These are phyloP conservation scores for Trypanosoma platydactyli DNA, from an alignment of 208 protist genomes.

Conservation along the genomic window DNA sequence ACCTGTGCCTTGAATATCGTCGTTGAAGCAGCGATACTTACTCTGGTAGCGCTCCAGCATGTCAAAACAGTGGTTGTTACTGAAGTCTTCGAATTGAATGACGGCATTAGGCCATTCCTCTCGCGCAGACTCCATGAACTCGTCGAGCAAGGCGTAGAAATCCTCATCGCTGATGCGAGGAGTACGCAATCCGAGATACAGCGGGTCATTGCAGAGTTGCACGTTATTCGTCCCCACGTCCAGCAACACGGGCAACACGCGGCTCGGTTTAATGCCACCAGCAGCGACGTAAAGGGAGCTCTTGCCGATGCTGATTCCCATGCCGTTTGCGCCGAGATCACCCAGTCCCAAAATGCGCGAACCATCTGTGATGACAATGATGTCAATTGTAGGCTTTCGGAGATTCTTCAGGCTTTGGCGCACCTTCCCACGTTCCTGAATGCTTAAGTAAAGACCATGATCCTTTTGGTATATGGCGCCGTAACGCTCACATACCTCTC, in stretches of 20 bases:
- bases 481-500: slow-evolving; percentile 85
- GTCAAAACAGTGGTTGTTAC: slow-evolving; percentile 89
- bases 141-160: slow-evolving; percentile 86
- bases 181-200: slow-evolving; percentile 78
- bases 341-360: slow-evolving; percentile 90
- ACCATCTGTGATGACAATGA: slow-evolving; percentile 93
- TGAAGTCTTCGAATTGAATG: slow-evolving; percentile 97
- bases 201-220: slow-evolving; percentile 51
- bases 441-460: slow-evolving; percentile 76
- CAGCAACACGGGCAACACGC: slow-evolving; percentile 85
- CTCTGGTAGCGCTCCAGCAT: slow-evolving; percentile 90
- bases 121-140: slow-evolving; percentile 77
- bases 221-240: slow-evolving; percentile 90
- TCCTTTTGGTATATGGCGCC: slow-evolving; percentile 51
- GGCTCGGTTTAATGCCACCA: slow-evolving; percentile 73
- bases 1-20: slow-evolving; percentile 97
- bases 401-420: slow-evolving; percentile 68
- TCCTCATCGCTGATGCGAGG: slow-evolving; percentile 37
- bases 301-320: slow-evolving; percentile 94
- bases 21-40: slow-evolving; percentile 94
- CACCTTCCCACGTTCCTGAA: slow-evolving; percentile 60
- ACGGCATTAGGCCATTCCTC: slow-evolving; percentile 70
- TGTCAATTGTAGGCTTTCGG: slow-evolving; percentile 59
- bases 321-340: slow-evolving; percentile 90
- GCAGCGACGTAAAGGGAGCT: slow-evolving; percentile 84